Conservation (phyloP, 495 filamentous ascomycete genomes). For the Annulohypoxylon stygium region DNA sequence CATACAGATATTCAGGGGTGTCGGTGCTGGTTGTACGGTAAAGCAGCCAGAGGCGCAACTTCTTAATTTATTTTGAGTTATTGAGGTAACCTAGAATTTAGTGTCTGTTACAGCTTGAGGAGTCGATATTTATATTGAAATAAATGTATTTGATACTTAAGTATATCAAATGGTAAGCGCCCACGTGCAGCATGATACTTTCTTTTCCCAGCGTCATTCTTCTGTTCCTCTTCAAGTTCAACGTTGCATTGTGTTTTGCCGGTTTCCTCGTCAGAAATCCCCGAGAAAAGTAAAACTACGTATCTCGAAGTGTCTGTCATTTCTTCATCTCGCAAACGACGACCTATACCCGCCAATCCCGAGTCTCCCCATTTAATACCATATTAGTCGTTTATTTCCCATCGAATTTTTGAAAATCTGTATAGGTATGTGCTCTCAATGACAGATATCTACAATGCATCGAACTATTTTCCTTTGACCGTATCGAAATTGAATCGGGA, state of each 20-base stretch:
- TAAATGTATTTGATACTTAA: neutral
- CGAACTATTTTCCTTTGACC: neutral
- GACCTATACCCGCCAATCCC: neutral
- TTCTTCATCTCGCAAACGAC: constrained; percentile 9
- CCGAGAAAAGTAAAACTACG: neutral
- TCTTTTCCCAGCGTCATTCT: neutral
- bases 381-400: no score
- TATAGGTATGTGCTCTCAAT: no score
- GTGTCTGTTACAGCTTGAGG: neutral
- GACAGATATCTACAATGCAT: no score
- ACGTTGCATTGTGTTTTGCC: neutral
- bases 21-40: no score
- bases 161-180: neutral
- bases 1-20: constrained; percentile 3
- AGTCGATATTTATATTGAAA: neutral
- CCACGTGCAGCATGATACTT: neutral
- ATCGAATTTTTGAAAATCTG: no score
- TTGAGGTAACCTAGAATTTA: neutral
- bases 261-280: constrained; percentile 13
- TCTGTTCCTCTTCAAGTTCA: neutral
- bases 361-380: no score
- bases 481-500: neutral
- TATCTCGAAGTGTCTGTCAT: neutral
- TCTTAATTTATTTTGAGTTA: neutral
- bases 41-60: neutral